These are phyloP conservation scores for Penicillium atrosanguineum DNA, from an alignment of 495 filamentous ascomycete species.

Conservation along the genomic window DNA sequence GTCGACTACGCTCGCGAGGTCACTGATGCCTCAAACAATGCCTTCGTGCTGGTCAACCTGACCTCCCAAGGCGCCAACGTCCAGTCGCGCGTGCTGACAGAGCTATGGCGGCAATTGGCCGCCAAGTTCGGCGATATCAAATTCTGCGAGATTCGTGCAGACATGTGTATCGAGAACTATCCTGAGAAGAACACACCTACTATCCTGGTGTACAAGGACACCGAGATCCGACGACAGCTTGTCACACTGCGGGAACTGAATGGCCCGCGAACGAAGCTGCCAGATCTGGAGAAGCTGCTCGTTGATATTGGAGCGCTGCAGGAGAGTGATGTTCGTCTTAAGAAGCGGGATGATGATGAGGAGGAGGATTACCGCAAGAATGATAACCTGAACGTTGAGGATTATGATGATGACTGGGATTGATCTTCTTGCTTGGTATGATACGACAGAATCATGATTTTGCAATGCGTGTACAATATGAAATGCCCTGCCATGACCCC, in stretches of 20 bases:
- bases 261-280: slow-evolving; percentile 65
- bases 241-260: slow-evolving; percentile 79
- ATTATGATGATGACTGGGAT: slow-evolving; percentile 81
- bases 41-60: slow-evolving; percentile 80
- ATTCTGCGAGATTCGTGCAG: slow-evolving; percentile 92
- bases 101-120: slow-evolving; percentile 86
- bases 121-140: slow-evolving; percentile 87
- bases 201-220: slow-evolving; percentile 86
- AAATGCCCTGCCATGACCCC: slow-evolving; percentile 5
- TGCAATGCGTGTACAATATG: slow-evolving; percentile 23
- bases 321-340: slow-evolving; percentile 72
- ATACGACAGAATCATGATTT: slow-evolving; percentile 16
- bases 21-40: slow-evolving; percentile 78
- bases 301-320: slow-evolving; percentile 76
- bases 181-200: slow-evolving; percentile 94
- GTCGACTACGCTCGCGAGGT: slow-evolving; percentile 88
- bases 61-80: slow-evolving; percentile 77
- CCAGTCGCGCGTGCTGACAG: slow-evolving; percentile 76
- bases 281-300: slow-evolving; percentile 71
- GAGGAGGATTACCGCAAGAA: slow-evolving; percentile 54
- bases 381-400: slow-evolving; percentile 46
- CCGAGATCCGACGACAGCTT: slow-evolving; percentile 84
- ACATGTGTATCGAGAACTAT: slow-evolving; percentile 95
- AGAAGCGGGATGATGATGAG: slow-evolving; percentile 56
- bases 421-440: slow-evolving; percentile 30